Evolutionary conservation across 1,284 basidiomycete genomes (phyloP), one percentile per base, ranked within the genome.

Genomic region (Meira nashicola): DNA sequence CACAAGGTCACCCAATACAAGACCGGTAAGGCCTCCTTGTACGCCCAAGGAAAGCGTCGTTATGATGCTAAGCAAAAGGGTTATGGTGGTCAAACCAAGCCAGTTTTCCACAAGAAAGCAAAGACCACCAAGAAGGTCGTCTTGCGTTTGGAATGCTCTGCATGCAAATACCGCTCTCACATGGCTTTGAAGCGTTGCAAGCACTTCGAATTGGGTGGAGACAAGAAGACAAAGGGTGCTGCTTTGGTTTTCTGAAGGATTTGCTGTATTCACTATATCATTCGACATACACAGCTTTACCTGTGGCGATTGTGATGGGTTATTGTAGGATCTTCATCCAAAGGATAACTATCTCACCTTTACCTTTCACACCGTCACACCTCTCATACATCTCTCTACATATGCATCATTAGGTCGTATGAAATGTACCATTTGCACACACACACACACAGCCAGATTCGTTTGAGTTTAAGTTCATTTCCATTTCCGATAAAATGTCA

Each of bases 71-170:
- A 95, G 86, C 92, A 95, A 83, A 89, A 88, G 79, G 94, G 94
- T 84, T 99, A 97, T 84, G 94, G 94, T 89, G 94, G 94, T 85
- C 93, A 96, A 85, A 99, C 94, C 70, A 99, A 99, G 86, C 94
- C 95, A 73, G 93, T 97, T 82, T 97, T 97, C 89, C 94, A 97
- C 89, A 97, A 93, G 85, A 94, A 92, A 87, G 89, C 77, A 56
- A 79, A 79, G 76, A 73, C 91, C 72, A 97, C 94, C 71, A 98
- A 97, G 89, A 98, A 98, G 86, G 92, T 97, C 74, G 94, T 97
- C 59, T 85, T 98, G 68, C 88, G 93, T 81, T 83, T 97, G 79
- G 94, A 98, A 82, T 98, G 94, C 86, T 95, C 92, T 58, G 85
- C 87, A 54, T 98, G 94, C 89, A 98, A 98, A 82, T 93, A 94